Evolutionary conservation across 768 basidiomycete genomes (phyloP).

Genomic region (Lactifluus piperatus): DNA sequence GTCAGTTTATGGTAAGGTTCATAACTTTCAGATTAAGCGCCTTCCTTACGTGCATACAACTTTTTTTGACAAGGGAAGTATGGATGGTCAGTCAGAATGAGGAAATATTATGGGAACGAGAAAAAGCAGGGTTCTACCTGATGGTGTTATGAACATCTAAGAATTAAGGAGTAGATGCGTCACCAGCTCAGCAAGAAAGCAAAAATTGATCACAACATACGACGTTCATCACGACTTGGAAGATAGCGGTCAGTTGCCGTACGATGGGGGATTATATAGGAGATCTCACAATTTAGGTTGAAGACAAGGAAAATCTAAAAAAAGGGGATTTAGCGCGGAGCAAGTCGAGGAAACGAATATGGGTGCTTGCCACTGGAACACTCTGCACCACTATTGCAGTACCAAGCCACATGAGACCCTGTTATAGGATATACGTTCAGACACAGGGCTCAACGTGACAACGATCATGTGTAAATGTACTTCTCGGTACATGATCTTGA

Average conservation of each 20-base stretch:
- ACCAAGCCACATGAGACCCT: conserved; percentile 16
- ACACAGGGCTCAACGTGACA: not conserved
- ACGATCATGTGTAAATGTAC: not conserved
- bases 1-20: not conserved
- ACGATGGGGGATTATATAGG: not conserved
- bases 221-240: conserved; percentile 7
- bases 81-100: not conserved
- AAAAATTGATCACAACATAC: conserved; percentile 7
- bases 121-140: conserved; percentile 2
- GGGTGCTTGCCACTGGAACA: conserved; percentile 4
- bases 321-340: not conserved
- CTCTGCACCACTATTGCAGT: not conserved
- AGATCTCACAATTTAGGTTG: conserved; percentile 9
- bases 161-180: not conserved
- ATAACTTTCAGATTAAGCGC: not conserved
- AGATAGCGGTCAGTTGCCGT: not conserved
- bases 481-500: conserved; percentile 15
- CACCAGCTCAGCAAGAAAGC: not conserved
- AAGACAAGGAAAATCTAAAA: conserved; percentile 13
- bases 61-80: not conserved
- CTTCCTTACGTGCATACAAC: conserved; percentile 18
- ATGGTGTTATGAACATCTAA: conserved; percentile 13
- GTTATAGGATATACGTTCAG: not conserved
- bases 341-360: not conserved
- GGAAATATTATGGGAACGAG: not conserved